Conservation (phyloP, 1,284 basidiomycete genomes). For the Sanghuangporus weigelae region DNA sequence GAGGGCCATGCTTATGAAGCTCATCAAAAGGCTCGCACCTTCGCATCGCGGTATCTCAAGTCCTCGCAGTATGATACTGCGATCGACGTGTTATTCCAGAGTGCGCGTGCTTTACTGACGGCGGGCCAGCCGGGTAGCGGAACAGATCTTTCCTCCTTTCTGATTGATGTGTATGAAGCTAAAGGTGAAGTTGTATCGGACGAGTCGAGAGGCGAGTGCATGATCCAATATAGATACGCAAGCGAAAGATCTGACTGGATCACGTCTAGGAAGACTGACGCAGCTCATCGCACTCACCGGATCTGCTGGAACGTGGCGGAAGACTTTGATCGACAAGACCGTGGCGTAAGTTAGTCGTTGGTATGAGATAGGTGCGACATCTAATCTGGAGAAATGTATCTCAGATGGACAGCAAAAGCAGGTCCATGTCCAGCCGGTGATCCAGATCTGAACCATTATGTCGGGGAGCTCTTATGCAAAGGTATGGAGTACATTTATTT, state of each 20-base stretch:
- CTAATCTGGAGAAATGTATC: neutral
- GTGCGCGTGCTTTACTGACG: slow-evolving; percentile 80
- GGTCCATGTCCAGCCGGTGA: slow-evolving; percentile 81
- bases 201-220: slow-evolving; percentile 65
- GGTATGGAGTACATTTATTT: slow-evolving; percentile 40
- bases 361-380: neutral
- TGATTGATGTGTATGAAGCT: slow-evolving; percentile 77
- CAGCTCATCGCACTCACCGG: slow-evolving; percentile 79
- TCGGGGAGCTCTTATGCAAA: slow-evolving; percentile 85
- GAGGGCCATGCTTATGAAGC: slow-evolving; percentile 79
- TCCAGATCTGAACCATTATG: slow-evolving; percentile 78
- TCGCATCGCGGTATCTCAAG: slow-evolving; percentile 81
- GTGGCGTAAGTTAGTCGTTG: slow-evolving; percentile 53
- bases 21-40: slow-evolving; percentile 92
- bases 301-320: slow-evolving; percentile 71
- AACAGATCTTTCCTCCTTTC: slow-evolving; percentile 71
- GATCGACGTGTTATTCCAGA: slow-evolving; percentile 85
- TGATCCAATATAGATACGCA: neutral
- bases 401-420: slow-evolving; percentile 77
- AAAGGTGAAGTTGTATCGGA: slow-evolving; percentile 65
- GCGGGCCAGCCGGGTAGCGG: slow-evolving; percentile 84
- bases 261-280: slow-evolving; percentile 61
- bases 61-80: slow-evolving; percentile 76
- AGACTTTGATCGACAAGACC: slow-evolving; percentile 73
- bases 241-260: neutral